These are phyloP conservation scores for Pichia sp. DNA, from an alignment of 1,139 yeast genomes.

Conservation along the genomic window DNA sequence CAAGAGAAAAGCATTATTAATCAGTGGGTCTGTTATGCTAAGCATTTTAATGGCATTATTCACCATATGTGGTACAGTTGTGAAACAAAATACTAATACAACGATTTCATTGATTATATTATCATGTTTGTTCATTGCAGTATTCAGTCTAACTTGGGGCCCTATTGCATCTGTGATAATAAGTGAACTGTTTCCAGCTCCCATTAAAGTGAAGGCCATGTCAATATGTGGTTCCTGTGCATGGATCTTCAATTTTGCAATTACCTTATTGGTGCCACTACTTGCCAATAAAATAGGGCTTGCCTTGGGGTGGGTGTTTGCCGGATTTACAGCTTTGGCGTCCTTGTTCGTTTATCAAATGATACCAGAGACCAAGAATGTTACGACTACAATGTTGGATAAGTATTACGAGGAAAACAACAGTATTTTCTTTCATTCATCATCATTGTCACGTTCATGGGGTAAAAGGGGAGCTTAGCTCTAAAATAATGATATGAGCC, in stretches of 20 bases:
- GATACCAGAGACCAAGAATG: slow-evolving; percentile 40
- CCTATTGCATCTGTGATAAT: slow-evolving; percentile 26
- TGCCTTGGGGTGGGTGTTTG: slow-evolving; percentile 45
- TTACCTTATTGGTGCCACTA: slow-evolving; percentile 48
- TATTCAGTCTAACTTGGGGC: slow-evolving; percentile 29
- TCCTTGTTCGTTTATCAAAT: slow-evolving; percentile 34
- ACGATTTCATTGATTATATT: slow-evolving; percentile 39
- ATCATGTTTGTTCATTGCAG: slow-evolving; percentile 26
- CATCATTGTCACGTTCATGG: too few relatives aligned
- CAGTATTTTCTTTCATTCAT: too few relatives aligned
- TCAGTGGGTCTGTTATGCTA: slow-evolving; percentile 37
- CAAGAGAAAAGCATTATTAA: slow-evolving; percentile 34
- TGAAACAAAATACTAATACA: not conserved
- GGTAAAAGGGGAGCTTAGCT: too few relatives aligned
- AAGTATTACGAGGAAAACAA: slow-evolving; percentile 16
- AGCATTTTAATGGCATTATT: slow-evolving; percentile 25
- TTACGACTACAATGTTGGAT: slow-evolving; percentile 34
- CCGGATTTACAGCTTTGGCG: slow-evolving; percentile 36
- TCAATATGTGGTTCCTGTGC: slow-evolving; percentile 29
- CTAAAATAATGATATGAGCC: too few relatives aligned
- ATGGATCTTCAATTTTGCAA: slow-evolving; percentile 50
- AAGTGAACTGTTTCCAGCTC: slow-evolving; percentile 29
- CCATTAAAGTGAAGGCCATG: slow-evolving; percentile 29
- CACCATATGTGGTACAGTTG: slow-evolving; percentile 30
- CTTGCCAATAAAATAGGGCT: slow-evolving; percentile 34